A percentile compares a stretch with the other conserved stretches of the same genome.
Conservation (phyloP, 169 alveolate genomes). For the Eimeria maxima region DNA sequence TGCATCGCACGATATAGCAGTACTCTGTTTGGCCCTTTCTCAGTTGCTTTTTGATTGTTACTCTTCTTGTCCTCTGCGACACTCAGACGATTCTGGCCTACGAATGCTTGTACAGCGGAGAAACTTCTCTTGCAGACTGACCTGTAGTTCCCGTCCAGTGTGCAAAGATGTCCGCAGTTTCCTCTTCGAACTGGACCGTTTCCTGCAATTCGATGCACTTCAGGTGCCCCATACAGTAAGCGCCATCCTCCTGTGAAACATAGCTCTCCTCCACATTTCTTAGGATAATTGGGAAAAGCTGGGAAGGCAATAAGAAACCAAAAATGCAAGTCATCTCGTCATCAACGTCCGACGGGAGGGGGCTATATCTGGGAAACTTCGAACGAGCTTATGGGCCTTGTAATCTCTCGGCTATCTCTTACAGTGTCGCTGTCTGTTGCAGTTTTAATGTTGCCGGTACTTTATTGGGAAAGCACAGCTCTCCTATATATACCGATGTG, state of each 20-base stretch:
- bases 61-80: not conserved
- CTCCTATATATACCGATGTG: not conserved
- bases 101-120: not conserved
- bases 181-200: not conserved
- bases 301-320: not conserved
- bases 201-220: not conserved
- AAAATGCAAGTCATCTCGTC: not conserved
- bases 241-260: not conserved
- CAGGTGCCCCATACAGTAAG: not conserved
- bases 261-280: not conserved
- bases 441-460: not conserved
- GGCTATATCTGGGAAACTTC: not conserved
- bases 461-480: not conserved
- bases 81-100: not conserved
- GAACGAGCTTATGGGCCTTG: not conserved
- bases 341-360: not conserved
- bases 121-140: not conserved
- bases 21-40: not conserved
- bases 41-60: not conserved
- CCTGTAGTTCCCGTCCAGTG: not conserved
- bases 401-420: not conserved
- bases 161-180: too few species aligned
- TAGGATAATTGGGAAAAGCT: not conserved
- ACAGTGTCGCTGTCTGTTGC: not conserved
- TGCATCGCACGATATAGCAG: not conserved